Evolutionary conservation across 2,329 filamentous ascomycete genomes (phyloP), one percentile per base, ranked within the genome.

Genomic region (Fusarium chuoi): DNA sequence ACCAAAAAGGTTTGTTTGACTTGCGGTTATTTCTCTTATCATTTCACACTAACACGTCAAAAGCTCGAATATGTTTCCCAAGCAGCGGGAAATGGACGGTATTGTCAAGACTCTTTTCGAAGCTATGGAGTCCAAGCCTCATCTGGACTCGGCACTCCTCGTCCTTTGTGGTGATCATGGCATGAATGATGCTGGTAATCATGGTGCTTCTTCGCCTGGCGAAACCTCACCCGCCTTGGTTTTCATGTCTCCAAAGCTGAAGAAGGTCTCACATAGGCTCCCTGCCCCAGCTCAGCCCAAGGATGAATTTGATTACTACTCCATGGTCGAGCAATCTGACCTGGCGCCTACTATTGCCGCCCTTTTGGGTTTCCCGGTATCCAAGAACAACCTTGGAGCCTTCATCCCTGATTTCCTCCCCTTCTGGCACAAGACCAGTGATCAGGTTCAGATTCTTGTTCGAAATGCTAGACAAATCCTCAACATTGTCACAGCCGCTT

Each of bases 111-210:
- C 89, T 65, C 92, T 99, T 33, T 98, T 94, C 79, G 85, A 87
- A 18, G 92, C 94, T 12, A 93, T 99, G 73, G 88, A 93, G 78
- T 87, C 87, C 8, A 84, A 93, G 63, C 80, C 88, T 3, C 92
- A 98, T 81, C 89, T 98, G 3, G 80, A 89, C 38, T 93, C 93
- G 9, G 95, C 96, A 0, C 84, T 99, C 5, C 88, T 99, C 51
- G 91, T 99, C 7, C 84, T 99, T 12, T 94, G 92, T 64, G 96
- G 96, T 63, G 97, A 99, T 78, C 96, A 99, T 80, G 96, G 96
- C n/a, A 99, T 99, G 96, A 99, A 98, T 77, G 96, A 98, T 77
- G 96, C 94, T 26, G 96, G 96, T 6, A 98, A 98, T 76, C 96
- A 99, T 80, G 96, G 96, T 36, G 96, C 96, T 44, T 98, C 96